Conservation (phyloP, 495 filamentous ascomycete genomes). For the Penicillium simplicissimum region DNA sequence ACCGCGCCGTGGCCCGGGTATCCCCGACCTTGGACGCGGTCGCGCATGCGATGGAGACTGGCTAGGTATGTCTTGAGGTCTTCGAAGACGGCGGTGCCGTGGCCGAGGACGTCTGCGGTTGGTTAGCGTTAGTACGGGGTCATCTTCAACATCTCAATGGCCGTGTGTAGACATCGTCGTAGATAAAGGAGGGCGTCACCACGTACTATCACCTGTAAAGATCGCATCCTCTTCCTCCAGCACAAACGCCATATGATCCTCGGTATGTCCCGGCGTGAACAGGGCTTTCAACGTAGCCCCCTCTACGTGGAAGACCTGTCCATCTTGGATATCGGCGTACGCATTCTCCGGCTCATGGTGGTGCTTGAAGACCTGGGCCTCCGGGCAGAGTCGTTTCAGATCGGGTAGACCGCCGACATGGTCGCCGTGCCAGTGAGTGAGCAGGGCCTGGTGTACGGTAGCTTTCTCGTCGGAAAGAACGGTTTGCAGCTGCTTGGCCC, state of each 20-base stretch:
- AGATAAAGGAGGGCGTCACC: background rate
- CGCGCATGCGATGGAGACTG: constrained; percentile 71
- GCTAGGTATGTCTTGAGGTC: constrained; percentile 70
- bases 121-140: background rate
- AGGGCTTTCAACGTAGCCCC: constrained; percentile 76
- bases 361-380: constrained; percentile 54
- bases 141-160: background rate
- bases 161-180: background rate
- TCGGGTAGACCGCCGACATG: constrained; percentile 75
- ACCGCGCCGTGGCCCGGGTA: constrained; percentile 89
- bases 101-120: constrained; percentile 71
- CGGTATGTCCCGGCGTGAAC: constrained; percentile 82
- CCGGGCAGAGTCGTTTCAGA: constrained; percentile 61
- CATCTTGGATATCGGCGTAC: constrained; percentile 59
- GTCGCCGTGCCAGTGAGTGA: constrained; percentile 92
- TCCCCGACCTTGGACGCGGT: constrained; percentile 63
- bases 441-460: constrained; percentile 60
- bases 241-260: constrained; percentile 78
- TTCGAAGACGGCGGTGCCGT: constrained; percentile 92
- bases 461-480: constrained; percentile 67
- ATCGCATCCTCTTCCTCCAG: constrained; percentile 76
- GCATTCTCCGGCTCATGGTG: constrained; percentile 36
- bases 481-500: constrained; percentile 57
- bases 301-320: constrained; percentile 69
- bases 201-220: constrained; percentile 84